These are phyloP conservation scores for Cutaneotrichosporon sp. DNA, from an alignment of 1,284 basidiomycete species.

Conservation along the genomic window DNA sequence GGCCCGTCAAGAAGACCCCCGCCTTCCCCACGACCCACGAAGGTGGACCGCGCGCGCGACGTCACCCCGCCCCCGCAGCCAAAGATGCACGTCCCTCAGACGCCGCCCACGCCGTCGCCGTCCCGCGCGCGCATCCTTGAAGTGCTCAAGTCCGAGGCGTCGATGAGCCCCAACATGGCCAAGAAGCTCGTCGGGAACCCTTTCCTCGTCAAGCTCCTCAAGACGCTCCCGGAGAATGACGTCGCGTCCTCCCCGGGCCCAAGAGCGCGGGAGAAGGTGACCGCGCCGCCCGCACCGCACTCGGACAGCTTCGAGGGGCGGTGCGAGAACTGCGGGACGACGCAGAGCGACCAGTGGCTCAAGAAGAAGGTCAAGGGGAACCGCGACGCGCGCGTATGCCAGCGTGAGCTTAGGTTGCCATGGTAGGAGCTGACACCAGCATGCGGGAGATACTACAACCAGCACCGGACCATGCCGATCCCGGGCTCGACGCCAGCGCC, in stretches of 20 bases:
- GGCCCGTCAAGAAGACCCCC: not conserved
- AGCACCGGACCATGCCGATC: slow-evolving; percentile 44
- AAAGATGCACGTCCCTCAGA: slow-evolving; percentile 17
- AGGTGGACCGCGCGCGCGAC: slow-evolving; percentile 6
- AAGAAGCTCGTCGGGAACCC: slow-evolving; percentile 42
- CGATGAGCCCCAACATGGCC: slow-evolving; percentile 46
- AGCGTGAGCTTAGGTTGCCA: slow-evolving; percentile 35
- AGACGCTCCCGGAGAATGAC: slow-evolving; percentile 33
- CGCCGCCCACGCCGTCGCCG: slow-evolving; percentile 48
- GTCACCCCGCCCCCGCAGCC: slow-evolving; percentile 31
- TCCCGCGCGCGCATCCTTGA: slow-evolving; percentile 40
- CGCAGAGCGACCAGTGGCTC: slow-evolving; percentile 42
- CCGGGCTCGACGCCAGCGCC: not conserved
- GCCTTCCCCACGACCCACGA: not conserved
- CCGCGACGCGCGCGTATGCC: slow-evolving; percentile 47
- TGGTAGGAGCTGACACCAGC: slow-evolving; percentile 30
- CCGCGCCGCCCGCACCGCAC: not conserved
- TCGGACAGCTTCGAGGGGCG: not conserved
- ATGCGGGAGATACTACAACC: slow-evolving; percentile 51
- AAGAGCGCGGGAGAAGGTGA: not conserved
- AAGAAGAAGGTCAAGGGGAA: slow-evolving; percentile 31
- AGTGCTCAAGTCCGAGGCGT: slow-evolving; percentile 42
- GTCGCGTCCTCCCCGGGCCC: not conserved
- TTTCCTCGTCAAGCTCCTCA: slow-evolving; percentile 41
- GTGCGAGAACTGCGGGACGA: slow-evolving; percentile 49